Evolutionary conservation across 1,139 yeast genomes (phyloP).

Genomic region (Hemisphaericaspora xylofermentans): DNA sequence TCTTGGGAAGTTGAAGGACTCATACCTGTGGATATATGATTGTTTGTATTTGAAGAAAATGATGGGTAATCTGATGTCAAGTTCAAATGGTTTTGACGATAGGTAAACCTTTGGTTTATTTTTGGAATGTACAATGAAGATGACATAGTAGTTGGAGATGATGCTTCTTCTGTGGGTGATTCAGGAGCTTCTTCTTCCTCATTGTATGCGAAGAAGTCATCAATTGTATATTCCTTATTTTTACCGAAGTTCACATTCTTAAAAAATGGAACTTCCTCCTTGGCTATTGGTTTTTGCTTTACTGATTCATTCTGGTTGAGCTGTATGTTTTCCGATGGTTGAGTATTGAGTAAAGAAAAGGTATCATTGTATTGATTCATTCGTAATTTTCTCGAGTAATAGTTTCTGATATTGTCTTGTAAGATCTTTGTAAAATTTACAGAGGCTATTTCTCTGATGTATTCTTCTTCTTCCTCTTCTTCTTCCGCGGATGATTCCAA

Average conservation of each 20-base stretch:
- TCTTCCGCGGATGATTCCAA: constrained; percentile 9
- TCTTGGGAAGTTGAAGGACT: constrained; percentile 17
- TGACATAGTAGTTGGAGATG: constrained; percentile 18
- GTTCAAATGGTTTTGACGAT: constrained; percentile 42
- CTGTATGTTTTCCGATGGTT: constrained; percentile 7
- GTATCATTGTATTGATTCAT: constrained; percentile 20
- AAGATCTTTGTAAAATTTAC: constrained; percentile 40
- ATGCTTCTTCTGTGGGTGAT: constrained; percentile 5
- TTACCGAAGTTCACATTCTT: constrained; percentile 38
- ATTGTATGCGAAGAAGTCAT: constrained; percentile 39
- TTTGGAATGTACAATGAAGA: constrained; percentile 23
- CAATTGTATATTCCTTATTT: constrained; percentile 35
- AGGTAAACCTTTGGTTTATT: constrained; percentile 37
- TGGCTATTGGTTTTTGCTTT: constrained; percentile 14
- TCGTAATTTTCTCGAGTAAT: constrained; percentile 24
- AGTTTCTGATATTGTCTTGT: constrained; percentile 39
- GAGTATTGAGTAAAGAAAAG: constrained; percentile 32
- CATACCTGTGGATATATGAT: not conserved
- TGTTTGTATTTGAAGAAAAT: not conserved
- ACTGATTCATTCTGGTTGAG: constrained; percentile 2
- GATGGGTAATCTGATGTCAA: constrained; percentile 28
- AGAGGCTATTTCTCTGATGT: constrained; percentile 19
- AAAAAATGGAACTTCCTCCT: constrained; percentile 33
- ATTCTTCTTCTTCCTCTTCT: constrained; percentile 13
- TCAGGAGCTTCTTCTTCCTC: constrained; percentile 18